A percentile compares a stretch with the other conserved stretches of the same genome.
Conservation (phyloP, 2,329 filamentous ascomycete species). For the Elsinoe batatas region DNA sequence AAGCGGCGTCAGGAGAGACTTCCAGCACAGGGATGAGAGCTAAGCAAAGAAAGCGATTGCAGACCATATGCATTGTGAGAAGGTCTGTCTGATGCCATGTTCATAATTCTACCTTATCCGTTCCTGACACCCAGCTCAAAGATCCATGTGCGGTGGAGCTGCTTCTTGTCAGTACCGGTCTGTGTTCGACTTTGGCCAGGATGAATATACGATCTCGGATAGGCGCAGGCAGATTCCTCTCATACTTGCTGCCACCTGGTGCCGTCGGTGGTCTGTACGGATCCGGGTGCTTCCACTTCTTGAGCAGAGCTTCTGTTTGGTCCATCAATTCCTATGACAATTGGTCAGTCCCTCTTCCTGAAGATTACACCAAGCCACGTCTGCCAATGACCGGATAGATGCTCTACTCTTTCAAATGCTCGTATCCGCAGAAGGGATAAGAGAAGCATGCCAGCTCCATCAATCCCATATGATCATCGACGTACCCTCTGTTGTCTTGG, state of each 20-base stretch:
- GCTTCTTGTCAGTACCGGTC: conserved; percentile 10
- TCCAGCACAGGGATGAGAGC: neutral
- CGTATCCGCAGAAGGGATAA: neutral
- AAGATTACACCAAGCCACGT: neutral
- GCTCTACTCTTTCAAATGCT: neutral
- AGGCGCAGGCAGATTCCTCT: conserved; percentile 77
- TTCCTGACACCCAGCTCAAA: conserved; percentile 23
- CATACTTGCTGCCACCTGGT: conserved; percentile 93
- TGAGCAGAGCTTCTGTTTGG: conserved; percentile 78
- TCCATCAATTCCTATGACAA: conserved; percentile 60
- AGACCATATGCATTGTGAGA: conserved; percentile 4
- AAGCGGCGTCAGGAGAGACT: neutral
- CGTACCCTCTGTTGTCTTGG: conserved; percentile 76
- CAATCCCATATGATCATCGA: neutral
- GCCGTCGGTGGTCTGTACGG: conserved; percentile 83
- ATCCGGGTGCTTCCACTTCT: conserved; percentile 96
- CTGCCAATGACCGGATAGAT: neutral
- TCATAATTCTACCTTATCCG: neutral
- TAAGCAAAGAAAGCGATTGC: neutral
- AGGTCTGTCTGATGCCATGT: conserved; percentile 15
- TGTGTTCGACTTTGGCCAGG: neutral
- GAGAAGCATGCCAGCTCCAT: conserved; percentile 8
- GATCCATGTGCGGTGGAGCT: conserved; percentile 44
- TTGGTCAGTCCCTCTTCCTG: neutral
- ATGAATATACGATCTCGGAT: conserved; percentile 63